Evolutionary conservation across 176 grass and related monocot species (phyloP).

Genomic region (Oryza nivara): DNA sequence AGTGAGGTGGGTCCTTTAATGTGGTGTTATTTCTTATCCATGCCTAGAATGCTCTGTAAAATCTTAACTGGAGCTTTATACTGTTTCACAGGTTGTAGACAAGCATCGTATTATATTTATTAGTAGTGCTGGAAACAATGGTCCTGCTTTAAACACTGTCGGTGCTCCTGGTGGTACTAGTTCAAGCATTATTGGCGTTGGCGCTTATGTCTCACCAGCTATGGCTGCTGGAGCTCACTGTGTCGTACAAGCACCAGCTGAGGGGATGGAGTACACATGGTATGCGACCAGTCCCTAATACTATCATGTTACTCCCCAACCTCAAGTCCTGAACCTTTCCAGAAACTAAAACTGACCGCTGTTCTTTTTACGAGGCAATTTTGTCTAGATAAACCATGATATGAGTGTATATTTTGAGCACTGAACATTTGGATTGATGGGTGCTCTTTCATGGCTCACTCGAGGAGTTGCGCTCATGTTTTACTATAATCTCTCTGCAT

Average conservation of each 20-base stretch:
- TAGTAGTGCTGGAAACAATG: constrained; percentile 92
- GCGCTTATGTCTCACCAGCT: constrained; percentile 97
- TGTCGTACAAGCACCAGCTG: constrained; percentile 77
- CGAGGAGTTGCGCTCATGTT: neutral
- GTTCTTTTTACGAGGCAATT: neutral
- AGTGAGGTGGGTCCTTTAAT: constrained; percentile 72
- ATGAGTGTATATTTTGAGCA: neutral
- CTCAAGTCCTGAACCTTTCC: neutral
- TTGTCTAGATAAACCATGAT: neutral
- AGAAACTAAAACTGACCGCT: neutral
- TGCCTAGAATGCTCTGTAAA: constrained; percentile 27
- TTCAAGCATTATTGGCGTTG: constrained; percentile 95
- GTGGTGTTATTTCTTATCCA: constrained; percentile 29
- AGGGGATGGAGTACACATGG: constrained; percentile 98
- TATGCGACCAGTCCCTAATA: constrained; percentile 39
- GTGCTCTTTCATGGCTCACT: neutral
- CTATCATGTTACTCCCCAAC: neutral
- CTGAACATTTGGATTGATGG: neutral
- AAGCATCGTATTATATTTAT: constrained; percentile 94
- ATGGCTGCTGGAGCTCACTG: constrained; percentile 99
- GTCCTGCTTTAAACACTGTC: constrained; percentile 91
- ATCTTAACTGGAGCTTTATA: constrained; percentile 45
- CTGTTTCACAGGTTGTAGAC: constrained; percentile 74
- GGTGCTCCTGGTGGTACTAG: constrained; percentile 95
- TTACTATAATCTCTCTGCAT: neutral